Evolutionary conservation across 805 yeast species (phyloP).

Genomic region (Peterozyma xylosa): DNA sequence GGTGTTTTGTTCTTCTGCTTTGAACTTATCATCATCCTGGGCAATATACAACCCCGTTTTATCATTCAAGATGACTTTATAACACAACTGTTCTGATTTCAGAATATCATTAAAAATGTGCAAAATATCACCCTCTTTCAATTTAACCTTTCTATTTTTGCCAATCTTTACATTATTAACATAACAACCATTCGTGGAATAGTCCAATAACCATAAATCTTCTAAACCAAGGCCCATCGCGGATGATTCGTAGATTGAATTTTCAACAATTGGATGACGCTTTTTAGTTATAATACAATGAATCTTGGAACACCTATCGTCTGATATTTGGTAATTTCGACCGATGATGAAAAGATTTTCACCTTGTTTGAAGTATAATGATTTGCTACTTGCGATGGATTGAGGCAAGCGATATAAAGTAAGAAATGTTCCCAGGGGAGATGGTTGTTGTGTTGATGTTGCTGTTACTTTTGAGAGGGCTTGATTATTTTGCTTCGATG

Average conservation of each 20-base stretch:
- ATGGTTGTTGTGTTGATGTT: slow-evolving; percentile 2
- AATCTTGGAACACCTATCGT: slow-evolving; percentile 72
- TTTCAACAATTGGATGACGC: slow-evolving; percentile 49
- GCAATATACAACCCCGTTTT: slow-evolving; percentile 56
- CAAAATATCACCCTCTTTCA: slow-evolving; percentile 60
- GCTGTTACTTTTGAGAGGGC: neutral
- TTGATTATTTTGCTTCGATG: neutral
- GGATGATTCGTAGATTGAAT: slow-evolving; percentile 57
- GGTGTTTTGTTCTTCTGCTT: slow-evolving; percentile 4
- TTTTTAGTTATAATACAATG: slow-evolving; percentile 68
- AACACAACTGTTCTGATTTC: slow-evolving; percentile 45
- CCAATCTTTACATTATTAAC: slow-evolving; percentile 56
- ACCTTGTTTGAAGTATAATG: slow-evolving; percentile 60
- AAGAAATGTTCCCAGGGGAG: slow-evolving; percentile 53
- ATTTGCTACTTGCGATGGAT: slow-evolving; percentile 33
- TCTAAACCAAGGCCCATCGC: slow-evolving; percentile 57
- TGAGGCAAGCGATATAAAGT: slow-evolving; percentile 44
- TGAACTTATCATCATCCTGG: slow-evolving; percentile 22
- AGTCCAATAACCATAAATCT: slow-evolving; percentile 75
- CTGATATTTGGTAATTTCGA: slow-evolving; percentile 57
- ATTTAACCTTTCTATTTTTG: slow-evolving; percentile 50
- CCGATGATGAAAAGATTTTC: slow-evolving; percentile 67
- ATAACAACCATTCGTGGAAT: slow-evolving; percentile 72
- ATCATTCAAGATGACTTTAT: slow-evolving; percentile 45
- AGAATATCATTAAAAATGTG: slow-evolving; percentile 58